Evolutionary conservation across 2,329 filamentous ascomycete species (phyloP), one percentile per base, ranked within the genome.

Genomic region (Ophiostoma quercus): DNA sequence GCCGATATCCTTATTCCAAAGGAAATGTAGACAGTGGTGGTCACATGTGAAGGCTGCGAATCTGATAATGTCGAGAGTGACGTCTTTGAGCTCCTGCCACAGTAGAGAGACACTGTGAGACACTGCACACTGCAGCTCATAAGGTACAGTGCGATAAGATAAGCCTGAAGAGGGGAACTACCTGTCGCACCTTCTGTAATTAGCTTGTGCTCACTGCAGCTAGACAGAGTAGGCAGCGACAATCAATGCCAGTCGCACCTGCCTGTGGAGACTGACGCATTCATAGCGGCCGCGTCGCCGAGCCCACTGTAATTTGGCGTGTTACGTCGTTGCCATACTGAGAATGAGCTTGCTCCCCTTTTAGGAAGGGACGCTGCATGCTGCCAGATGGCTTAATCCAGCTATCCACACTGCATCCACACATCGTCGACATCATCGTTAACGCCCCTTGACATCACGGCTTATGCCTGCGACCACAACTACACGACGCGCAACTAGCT

Each of bases 351-450:
- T 62, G 41, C 67, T 67, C 29, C 70, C 65, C 54, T 32, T 67
- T 71, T 68, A 16, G 70, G 70, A 71, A 71, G 51, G 62, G 43
- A 63, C 69, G 32, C 68, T 16, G 51, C 43, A 68, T 71, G 68
- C 71, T 70, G 71, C 71, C 71, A 71, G 62, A 60, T 71, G 68
- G 68, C 68, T 68, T 70, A 67, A 34, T n/a, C 29, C 29, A 62
- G 57, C 57, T 62, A 62, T 62, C n/a, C 57, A 62, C 57, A 34
- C 57, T 34, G 34, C 29, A 62, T 47, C 43, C 43, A 54, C 51
- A 57, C 51, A 22, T 25, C 51, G n/a, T 57, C 51, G 11, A 57
- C 19, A 32, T 63, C 60, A 11, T 70, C 67, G 54, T 65, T 8
- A 19, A 37, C 11, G 2, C 65, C 22, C 57, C 41, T 16, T 60